Evolutionary conservation across 2,329 filamentous ascomycete species (phyloP).

Genomic region (Paecilomyces variotii): DNA sequence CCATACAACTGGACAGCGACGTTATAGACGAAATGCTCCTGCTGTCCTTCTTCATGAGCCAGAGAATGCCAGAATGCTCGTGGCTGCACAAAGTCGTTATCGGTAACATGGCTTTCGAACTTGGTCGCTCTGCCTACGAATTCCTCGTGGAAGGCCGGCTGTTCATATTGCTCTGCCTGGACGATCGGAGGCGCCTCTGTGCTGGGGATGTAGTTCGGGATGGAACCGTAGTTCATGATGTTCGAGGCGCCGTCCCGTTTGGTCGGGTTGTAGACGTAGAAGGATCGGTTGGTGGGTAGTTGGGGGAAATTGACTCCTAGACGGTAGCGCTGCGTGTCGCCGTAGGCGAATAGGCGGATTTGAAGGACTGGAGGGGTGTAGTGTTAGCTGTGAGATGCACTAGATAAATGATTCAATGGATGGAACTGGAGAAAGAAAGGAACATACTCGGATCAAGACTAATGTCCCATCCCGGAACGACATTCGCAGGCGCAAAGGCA

Average conservation of each 20-base stretch:
- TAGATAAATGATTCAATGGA: constrained; percentile 34
- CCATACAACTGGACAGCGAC: not conserved
- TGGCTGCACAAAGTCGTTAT: not conserved
- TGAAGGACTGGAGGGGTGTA: constrained; percentile 66
- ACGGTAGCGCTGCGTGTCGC: constrained; percentile 67
- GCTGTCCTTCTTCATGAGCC: not conserved
- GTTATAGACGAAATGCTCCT: not conserved
- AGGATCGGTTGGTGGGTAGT: constrained; percentile 58
- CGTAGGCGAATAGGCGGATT: constrained; percentile 66
- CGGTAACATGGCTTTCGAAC: not conserved
- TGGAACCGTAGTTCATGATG: constrained; percentile 2
- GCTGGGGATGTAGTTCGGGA: constrained; percentile 3
- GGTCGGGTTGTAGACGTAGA: constrained; percentile 1
- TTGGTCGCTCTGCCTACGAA: not conserved
- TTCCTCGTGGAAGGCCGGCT: not conserved
- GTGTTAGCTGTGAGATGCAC: constrained; percentile 66
- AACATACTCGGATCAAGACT: constrained; percentile 5
- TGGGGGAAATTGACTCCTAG: constrained; percentile 67
- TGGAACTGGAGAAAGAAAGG: not conserved
- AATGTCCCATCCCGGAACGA: constrained; percentile 57
- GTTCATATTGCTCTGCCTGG: not conserved
- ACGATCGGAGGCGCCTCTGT: not conserved
- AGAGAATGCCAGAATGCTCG: not conserved
- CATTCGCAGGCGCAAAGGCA: constrained; percentile 4
- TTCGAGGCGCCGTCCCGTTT: constrained; percentile 2